Conservation (phyloP, 2,329 filamentous ascomycete species). For the Claviceps sp. region DNA sequence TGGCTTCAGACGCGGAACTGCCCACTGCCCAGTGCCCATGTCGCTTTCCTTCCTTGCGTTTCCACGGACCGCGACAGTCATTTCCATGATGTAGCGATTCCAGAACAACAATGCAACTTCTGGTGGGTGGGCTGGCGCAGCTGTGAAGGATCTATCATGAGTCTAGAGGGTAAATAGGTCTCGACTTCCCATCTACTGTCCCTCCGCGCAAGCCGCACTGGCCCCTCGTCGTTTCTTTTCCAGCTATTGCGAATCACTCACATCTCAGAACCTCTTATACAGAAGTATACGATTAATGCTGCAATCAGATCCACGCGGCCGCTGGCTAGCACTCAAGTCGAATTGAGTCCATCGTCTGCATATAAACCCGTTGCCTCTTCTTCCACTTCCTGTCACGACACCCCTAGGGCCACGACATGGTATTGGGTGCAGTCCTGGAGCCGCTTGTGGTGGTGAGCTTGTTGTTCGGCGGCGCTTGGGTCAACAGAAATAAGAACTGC, state of each 20-base stretch:
- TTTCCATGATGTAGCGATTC: not conserved
- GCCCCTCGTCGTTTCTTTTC: not conserved
- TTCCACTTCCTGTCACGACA: not conserved
- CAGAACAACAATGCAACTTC: not conserved
- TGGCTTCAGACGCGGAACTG: not conserved
- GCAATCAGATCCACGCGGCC: not conserved
- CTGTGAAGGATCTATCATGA: not conserved
- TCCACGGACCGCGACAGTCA: not conserved
- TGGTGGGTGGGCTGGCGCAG: not conserved
- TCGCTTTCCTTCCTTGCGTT: not conserved
- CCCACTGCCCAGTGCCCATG: too few relatives aligned
- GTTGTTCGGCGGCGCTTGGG: constrained; percentile 29
- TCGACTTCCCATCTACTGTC: not conserved
- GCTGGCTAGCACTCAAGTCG: not conserved
- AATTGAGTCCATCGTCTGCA: not conserved
- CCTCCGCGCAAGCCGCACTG: not conserved
- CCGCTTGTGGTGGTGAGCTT: constrained; percentile 29
- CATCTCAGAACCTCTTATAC: too few relatives aligned
- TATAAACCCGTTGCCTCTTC: not conserved
- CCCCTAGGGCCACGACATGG: constrained; percentile 15
- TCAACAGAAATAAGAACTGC: constrained; percentile 29
- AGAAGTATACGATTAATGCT: not conserved
- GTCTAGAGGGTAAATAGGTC: not conserved
- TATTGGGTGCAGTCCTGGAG: constrained; percentile 27
- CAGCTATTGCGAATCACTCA: not conserved